A percentile compares a stretch with the other conserved stretches of the same genome.
Conservation (phyloP, 768 basidiomycete genomes). For the Ramaria sp. region DNA sequence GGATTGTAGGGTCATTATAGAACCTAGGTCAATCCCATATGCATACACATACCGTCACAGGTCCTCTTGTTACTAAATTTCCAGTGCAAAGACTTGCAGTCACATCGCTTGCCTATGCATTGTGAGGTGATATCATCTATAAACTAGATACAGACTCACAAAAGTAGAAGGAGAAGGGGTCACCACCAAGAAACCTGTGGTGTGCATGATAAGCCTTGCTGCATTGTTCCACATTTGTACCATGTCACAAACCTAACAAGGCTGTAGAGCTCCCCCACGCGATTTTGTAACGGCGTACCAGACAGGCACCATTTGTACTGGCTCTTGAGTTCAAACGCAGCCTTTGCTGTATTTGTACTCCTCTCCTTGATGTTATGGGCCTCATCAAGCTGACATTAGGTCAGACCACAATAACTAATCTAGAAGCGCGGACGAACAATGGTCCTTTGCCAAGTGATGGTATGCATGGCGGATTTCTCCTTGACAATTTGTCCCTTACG, state of each 20-base stretch:
- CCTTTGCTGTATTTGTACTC: slow-evolving; percentile 89
- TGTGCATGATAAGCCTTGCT: not conserved
- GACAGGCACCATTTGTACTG: slow-evolving; percentile 91
- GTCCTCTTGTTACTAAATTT: slow-evolving; percentile 69
- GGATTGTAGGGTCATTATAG: not conserved
- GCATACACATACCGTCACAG: slow-evolving; percentile 62
- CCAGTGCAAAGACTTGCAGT: slow-evolving; percentile 96
- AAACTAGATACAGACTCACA: slow-evolving; percentile 37
- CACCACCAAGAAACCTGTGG: slow-evolving; percentile 67
- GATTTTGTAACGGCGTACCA: slow-evolving; percentile 92
- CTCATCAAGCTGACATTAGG: slow-evolving; percentile 62
- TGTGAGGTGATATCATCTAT: not conserved
- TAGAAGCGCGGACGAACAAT: slow-evolving; percentile 37
- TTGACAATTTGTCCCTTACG: slow-evolving; percentile 74
- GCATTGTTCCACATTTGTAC: not conserved
- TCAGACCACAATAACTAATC: not conserved
- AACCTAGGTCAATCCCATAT: not conserved
- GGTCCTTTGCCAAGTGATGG: slow-evolving; percentile 75
- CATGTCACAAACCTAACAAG: slow-evolving; percentile 42
- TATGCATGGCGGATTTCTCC: slow-evolving; percentile 79
- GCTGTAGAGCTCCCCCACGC: slow-evolving; percentile 98
- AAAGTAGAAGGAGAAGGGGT: slow-evolving; percentile 87
- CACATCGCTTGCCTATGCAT: slow-evolving; percentile 68
- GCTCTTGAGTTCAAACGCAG: slow-evolving; percentile 80
- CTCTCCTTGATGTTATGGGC: slow-evolving; percentile 98